phyloP scores from a whole-genome alignment of 257 asterid species.

The Solanum lignicaule region DNA sequence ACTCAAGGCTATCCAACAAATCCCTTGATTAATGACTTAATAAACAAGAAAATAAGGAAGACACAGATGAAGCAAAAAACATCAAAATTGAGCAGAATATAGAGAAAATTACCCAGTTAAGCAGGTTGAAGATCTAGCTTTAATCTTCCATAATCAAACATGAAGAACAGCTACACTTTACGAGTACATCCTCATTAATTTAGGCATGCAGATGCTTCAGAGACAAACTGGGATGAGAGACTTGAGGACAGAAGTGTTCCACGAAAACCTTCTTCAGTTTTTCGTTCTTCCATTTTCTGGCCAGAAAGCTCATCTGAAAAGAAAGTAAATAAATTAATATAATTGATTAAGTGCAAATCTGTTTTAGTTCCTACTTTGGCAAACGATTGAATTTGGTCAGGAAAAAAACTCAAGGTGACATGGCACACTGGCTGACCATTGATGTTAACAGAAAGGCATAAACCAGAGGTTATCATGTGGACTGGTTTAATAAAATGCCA shows the following conservation, averaged over 20 bases:
- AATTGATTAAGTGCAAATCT: background rate
- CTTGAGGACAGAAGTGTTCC: conserved; percentile 90
- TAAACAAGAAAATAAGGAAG: background rate
- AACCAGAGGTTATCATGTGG: background rate
- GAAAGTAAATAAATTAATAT: background rate
- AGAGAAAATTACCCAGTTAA: background rate
- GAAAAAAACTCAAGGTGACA: background rate
- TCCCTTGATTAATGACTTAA: background rate
- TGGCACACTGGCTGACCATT: background rate
- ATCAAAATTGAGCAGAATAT: background rate
- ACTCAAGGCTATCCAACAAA: background rate
- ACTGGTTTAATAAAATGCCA: background rate
- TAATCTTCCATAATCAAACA: background rate
- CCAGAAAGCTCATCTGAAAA: conserved; percentile 78
- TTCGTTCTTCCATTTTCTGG: conserved; percentile 41
- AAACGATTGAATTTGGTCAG: background rate
- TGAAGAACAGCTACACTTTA: background rate
- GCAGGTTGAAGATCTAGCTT: background rate
- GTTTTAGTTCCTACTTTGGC: background rate
- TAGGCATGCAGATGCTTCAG: conserved; percentile 45
- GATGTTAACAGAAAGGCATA: background rate
- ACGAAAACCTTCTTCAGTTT: conserved; percentile 81
- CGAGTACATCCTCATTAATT: conserved; percentile 21
- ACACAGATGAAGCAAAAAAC: background rate
- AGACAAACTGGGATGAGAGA: conserved; percentile 46